These are phyloP conservation scores for Pisolithus marmoratus DNA, from an alignment of 768 basidiomycete genomes.

Conservation along the genomic window DNA sequence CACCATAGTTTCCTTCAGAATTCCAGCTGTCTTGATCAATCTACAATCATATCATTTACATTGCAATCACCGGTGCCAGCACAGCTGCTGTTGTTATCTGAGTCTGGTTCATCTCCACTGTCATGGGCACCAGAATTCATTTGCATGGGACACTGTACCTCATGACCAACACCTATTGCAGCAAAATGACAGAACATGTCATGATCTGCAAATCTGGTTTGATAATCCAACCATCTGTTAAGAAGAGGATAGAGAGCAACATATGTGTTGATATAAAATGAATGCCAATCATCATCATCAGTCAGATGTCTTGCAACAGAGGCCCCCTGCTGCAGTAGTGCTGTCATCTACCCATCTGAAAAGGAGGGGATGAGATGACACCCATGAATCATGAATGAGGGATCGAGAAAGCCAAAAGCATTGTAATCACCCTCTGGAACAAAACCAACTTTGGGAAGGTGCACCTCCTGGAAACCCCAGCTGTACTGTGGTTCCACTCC, in stretches of 20 bases:
- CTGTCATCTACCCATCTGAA: constrained; percentile 7
- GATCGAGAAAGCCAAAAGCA: constrained; percentile 35
- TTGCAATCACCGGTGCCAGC: neutral
- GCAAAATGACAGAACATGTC: too few species aligned
- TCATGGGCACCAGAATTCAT: neutral
- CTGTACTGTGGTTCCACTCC: constrained; percentile 6
- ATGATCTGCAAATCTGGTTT: too few species aligned
- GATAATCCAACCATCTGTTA: too few species aligned
- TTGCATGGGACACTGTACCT: neutral
- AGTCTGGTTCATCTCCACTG: neutral
- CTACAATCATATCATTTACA: neutral
- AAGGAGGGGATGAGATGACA: constrained; percentile 34
- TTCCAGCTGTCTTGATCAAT: neutral
- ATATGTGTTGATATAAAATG: constrained; percentile 25
- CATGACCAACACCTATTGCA: neutral
- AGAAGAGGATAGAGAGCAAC: neutral
- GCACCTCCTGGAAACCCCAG: constrained; percentile 3
- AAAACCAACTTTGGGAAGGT: neutral
- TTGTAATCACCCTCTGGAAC: too few species aligned
- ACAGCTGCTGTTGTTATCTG: neutral
- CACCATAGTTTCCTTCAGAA: neutral
- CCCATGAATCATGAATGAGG: constrained; percentile 22
- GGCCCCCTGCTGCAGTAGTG: neutral
- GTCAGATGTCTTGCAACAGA: neutral
- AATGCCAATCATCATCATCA: constrained; percentile 12